These are phyloP conservation scores for Amanita fuliginea DNA, from an alignment of 768 basidiomycete species.

Conservation along the genomic window DNA sequence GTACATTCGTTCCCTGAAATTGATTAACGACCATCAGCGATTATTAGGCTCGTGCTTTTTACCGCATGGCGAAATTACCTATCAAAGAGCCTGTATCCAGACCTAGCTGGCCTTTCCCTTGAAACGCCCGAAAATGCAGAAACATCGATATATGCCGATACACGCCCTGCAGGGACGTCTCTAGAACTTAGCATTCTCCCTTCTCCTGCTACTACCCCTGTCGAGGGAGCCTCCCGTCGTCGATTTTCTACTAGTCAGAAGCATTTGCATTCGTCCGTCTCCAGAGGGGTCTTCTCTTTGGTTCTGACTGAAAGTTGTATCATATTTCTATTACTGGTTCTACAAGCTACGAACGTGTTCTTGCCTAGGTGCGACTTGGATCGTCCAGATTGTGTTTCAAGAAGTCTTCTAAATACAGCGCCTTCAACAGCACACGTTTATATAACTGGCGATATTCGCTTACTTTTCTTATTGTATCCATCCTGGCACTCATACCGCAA, in stretches of 20 bases:
- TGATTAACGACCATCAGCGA: conserved; percentile 2
- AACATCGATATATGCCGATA: conserved; percentile 11
- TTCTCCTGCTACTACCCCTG: conserved; percentile 22
- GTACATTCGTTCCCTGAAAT: background rate
- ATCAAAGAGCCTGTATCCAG: conserved; percentile 44
- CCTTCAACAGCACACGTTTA: conserved; percentile 37
- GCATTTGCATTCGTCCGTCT: conserved; percentile 40
- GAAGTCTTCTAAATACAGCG: background rate
- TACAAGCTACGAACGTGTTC: conserved; percentile 52
- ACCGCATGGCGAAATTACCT: conserved; percentile 49
- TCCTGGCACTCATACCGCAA: conserved; percentile 61
- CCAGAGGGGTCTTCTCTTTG: conserved; percentile 51
- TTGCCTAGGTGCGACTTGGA: conserved; percentile 35
- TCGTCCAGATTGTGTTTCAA: background rate
- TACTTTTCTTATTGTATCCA: conserved; percentile 42
- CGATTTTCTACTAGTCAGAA: conserved; percentile 10
- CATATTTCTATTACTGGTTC: conserved; percentile 61
- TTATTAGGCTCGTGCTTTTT: conserved; percentile 37
- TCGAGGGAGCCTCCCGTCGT: conserved; percentile 10
- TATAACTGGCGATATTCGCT: conserved; percentile 65
- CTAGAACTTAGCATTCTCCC: conserved; percentile 31
- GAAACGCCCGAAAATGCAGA: conserved; percentile 9
- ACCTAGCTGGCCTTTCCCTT: conserved; percentile 38
- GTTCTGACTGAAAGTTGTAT: conserved; percentile 70
- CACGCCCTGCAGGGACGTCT: conserved; percentile 11